Evolutionary conservation across 768 basidiomycete species (phyloP), one percentile per base, ranked within the genome.

Genomic region (Boletus pseudo-olivaceus): DNA sequence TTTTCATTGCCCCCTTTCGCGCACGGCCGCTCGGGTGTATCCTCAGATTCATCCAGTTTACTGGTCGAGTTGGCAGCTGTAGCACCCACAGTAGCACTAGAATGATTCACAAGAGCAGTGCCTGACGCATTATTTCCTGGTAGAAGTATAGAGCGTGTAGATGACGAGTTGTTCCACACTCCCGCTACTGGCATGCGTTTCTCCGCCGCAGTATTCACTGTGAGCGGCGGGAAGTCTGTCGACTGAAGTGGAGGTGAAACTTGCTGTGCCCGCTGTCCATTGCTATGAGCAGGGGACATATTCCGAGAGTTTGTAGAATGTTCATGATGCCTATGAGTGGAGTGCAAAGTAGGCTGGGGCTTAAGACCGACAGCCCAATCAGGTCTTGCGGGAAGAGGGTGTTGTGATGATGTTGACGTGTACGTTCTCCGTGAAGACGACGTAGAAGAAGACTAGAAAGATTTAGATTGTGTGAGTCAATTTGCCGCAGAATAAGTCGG

Each of bases 281-380:
- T 71, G 56, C 15, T 62, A 45, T 65, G 64, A 12, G 71, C 70
- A 27, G 76, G 77, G 0, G 76, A 72, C 64, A 76, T 74, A 10
- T 67, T 75, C 50, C 72, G 72, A 33, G 75, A 59, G 40, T 67
- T 66, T 40, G 67, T 61, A 14, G 68, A 61, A 59, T 78, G 76
- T 45, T 86, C 82, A 54, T 82, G 82, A 63, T 83, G 80, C 10
- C 83, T 78, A 23, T 73, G 73, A 1, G 78, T 71, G 30, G 78
- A 43, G 58, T 87, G 81, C 27, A 88, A 69, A 12, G 82, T 87
- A 29, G 85, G 84, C 55, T 89, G 85, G 0, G 89, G 82, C 67
- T 87, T 90, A 33, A 93, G 75, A 15, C 89, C 89, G 5, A 93
- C 88, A 17, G 91, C 90, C 91, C 92, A 93, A 67, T 93, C 91